Conservation (phyloP, 2,329 filamentous ascomycete species). For the Pleurostoma richardsiae region DNA sequence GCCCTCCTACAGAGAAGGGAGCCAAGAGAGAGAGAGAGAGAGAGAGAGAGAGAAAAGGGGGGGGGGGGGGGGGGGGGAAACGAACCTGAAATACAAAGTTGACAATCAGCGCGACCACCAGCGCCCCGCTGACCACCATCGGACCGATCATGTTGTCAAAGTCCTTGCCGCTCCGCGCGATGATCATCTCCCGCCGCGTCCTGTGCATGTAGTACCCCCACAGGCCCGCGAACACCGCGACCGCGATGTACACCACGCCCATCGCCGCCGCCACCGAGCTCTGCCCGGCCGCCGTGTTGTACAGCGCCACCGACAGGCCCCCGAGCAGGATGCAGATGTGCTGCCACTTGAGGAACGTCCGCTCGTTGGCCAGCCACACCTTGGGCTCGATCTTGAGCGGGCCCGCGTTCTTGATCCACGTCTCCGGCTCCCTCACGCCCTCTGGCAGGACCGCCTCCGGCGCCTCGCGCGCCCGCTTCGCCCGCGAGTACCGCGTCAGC, state of each 20-base stretch:
- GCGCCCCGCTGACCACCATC: constrained; percentile 71
- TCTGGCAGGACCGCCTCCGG: constrained; percentile 62
- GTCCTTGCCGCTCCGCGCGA: constrained; percentile 81
- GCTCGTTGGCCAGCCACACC: constrained; percentile 97
- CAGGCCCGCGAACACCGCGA: constrained; percentile 75
- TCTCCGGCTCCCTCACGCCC: constrained; percentile 77
- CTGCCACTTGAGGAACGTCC: constrained; percentile 98
- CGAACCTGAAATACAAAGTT: constrained; percentile 86
- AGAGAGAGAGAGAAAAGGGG: background rate
- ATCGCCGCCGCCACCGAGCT: constrained; percentile 73
- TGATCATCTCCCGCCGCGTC: constrained; percentile 71
- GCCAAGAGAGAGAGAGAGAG: background rate
- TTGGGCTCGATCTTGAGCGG: constrained; percentile 93
- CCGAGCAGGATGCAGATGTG: constrained; percentile 88
- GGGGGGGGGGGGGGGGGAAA: constrained; percentile 2
- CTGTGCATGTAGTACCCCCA: constrained; percentile 89
- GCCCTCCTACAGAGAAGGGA: background rate
- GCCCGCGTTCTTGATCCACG: constrained; percentile 93
- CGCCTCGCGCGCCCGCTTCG: constrained; percentile 41
- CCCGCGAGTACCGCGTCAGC: constrained; percentile 67
- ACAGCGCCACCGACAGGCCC: constrained; percentile 75
- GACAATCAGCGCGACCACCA: constrained; percentile 72
- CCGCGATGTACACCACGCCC: constrained; percentile 75
- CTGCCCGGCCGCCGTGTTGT: constrained; percentile 74
- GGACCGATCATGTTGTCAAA: constrained; percentile 89